Evolutionary conservation across 371 early-diverging fungal species (phyloP), one percentile per base, ranked within the genome.

Genomic region (Mortierella sp.): DNA sequence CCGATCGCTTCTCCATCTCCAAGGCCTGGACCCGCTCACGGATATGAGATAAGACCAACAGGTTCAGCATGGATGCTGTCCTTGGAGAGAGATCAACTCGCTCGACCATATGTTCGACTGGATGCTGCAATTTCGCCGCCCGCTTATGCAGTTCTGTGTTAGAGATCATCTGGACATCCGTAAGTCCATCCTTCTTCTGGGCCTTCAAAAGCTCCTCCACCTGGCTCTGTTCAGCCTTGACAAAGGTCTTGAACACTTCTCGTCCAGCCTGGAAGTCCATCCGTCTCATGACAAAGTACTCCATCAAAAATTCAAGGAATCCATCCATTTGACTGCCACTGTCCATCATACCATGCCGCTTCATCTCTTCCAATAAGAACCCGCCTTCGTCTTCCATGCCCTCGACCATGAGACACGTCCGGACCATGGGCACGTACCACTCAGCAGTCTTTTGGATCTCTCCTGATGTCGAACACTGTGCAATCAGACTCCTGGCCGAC

Each of bases 341-440:
- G 50, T 57, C 56, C 21, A 28, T 34, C 65, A 69, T 69, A 24
- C 51, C 50, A 14, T 49, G 34, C 19, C 30, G 37, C 41, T 34
- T 64, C 76, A 76, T 64, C 54, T 69, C 65, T 44, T 76, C 65
- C 61, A 76, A 23, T 42, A 76, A 50, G 30, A 60, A 56, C 30
- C 5, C 39, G 2, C 76, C 76, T 26, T 76, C 76, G 19, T 60
- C 52, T 50, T 76, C 70, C 60, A 69, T 47, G 1, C 61, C 76
- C 6, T 60, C 60, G 0, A 70, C n/a, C 70, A 60, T 56, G 12
- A 76, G 62, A 61, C 76, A 76, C 6, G 70, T 42, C 23, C 62
- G 37, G 17, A 76, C 76, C 70, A 76, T 69, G 2, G 76, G 76
- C n/a, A 52, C 46, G 48, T 64, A 69, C 76, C 76, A 76, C 41